These are phyloP conservation scores for Aspergillus ochraceus DNA, from an alignment of 2,329 filamentous ascomycete species.

Conservation along the genomic window DNA sequence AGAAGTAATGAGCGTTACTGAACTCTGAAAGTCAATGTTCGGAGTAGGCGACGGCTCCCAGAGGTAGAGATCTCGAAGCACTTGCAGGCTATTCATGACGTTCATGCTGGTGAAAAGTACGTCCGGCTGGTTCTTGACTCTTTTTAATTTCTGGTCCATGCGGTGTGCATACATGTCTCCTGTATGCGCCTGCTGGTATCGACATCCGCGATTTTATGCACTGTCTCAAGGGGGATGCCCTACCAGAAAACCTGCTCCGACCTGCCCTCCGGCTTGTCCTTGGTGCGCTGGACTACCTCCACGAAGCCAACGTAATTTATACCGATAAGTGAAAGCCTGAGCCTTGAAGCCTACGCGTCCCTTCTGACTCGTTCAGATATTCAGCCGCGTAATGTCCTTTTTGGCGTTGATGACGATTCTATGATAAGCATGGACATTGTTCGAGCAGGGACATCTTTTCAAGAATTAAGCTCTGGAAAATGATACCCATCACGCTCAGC, in stretches of 20 bases:
- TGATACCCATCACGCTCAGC: constrained; percentile 36
- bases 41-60: constrained; percentile 6
- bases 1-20: constrained; percentile 15
- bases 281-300: constrained; percentile 83
- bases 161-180: constrained; percentile 25
- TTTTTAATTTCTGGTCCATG: constrained; percentile 29
- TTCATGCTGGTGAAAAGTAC: constrained; percentile 20
- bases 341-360: background rate
- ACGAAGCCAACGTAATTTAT: constrained; percentile 67
- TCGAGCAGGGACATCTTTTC: constrained; percentile 45
- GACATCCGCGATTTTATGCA: constrained; percentile 23
- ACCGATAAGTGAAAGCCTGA: constrained; percentile 18
- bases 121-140: constrained; percentile 27
- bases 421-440: constrained; percentile 43
- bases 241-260: constrained; percentile 25
- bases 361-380: constrained; percentile 28
- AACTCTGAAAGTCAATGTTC: constrained; percentile 20
- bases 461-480: constrained; percentile 30
- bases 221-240: constrained; percentile 19
- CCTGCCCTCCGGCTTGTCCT: constrained; percentile 74
- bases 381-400: constrained; percentile 45
- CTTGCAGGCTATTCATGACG: constrained; percentile 19
- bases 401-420: constrained; percentile 35
- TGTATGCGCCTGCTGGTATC: constrained; percentile 23
- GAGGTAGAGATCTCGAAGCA: constrained; percentile 29